Evolutionary conservation across 2,329 filamentous ascomycete species (phyloP).

Genomic region (Paecilomyces dactylethromorphus): DNA sequence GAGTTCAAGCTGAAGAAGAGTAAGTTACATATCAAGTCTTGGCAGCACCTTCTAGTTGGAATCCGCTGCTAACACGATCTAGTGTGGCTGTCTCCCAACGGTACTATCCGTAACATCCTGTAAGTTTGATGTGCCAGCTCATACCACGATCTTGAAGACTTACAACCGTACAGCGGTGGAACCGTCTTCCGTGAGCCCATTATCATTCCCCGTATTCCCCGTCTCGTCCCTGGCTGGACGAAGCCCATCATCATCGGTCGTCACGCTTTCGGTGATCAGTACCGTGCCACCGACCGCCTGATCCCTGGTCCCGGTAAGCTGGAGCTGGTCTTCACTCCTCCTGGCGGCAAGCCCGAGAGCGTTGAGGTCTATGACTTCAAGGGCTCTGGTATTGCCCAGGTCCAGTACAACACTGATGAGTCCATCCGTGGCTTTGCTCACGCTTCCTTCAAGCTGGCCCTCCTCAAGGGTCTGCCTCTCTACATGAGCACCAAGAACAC

Average conservation of each 20-base stretch:
- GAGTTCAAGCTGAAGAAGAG: conserved; percentile 99
- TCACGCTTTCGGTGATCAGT: conserved; percentile 98
- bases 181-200: conserved; percentile 99
- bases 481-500: conserved; percentile 99
- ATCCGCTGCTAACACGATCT: background rate
- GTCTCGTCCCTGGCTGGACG: conserved; percentile 94
- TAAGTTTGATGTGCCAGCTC: conserved; percentile 21
- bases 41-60: background rate
- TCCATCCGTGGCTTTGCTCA: conserved; percentile 93
- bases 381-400: conserved; percentile 79
- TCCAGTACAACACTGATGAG: conserved; percentile 97
- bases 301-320: conserved; percentile 78
- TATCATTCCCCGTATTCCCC: conserved; percentile 86
- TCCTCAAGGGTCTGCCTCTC: conserved; percentile 80
- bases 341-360: conserved; percentile 68
- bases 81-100: conserved; percentile 99
- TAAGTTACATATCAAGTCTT: conserved; percentile 40
- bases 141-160: conserved; percentile 3
- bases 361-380: conserved; percentile 90
- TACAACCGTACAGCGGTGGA: conserved; percentile 54
- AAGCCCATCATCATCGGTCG: conserved; percentile 98
- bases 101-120: conserved; percentile 66
- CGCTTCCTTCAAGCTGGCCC: conserved; percentile 90
- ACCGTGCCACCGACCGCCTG: conserved; percentile 89
- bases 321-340: conserved; percentile 89